Percentiles rank a stretch among this genome's conserved stretches.
These are phyloP conservation scores for Cercophora newfieldiana DNA, from an alignment of 495 filamentous ascomycete species.

Conservation along the genomic window DNA sequence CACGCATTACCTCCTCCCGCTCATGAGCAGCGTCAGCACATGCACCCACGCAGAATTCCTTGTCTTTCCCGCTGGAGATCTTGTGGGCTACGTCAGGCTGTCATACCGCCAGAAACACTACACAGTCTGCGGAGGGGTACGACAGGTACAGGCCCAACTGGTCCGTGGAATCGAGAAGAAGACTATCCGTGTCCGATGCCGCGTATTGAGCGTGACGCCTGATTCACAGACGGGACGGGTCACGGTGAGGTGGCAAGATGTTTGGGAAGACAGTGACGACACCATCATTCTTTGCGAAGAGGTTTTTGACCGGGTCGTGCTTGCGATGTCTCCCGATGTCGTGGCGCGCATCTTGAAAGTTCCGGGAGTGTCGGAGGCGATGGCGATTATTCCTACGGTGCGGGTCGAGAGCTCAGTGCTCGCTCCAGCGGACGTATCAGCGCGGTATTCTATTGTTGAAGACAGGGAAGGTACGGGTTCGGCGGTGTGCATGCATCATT, in stretches of 20 bases:
- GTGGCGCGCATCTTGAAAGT: constrained; percentile 40
- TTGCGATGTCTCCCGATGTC: constrained; percentile 49
- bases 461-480: constrained; percentile 3
- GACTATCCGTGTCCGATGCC: not conserved
- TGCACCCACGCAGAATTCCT: constrained; percentile 54
- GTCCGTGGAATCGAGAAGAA: constrained; percentile 28
- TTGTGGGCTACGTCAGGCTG: constrained; percentile 46
- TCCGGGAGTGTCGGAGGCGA: constrained; percentile 35
- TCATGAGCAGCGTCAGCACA: constrained; percentile 54
- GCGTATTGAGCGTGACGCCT: constrained; percentile 1
- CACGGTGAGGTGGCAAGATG: not conserved
- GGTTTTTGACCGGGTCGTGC: constrained; percentile 44
- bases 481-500: not conserved
- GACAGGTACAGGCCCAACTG: constrained; percentile 46
- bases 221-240: not conserved
- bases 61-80: constrained; percentile 51
- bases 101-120: constrained; percentile 52
- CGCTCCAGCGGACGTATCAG: not conserved
- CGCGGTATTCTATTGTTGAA: constrained; percentile 7
- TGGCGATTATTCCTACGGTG: constrained; percentile 45
- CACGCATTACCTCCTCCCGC: constrained; percentile 50
- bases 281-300: constrained; percentile 13
- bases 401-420: constrained; percentile 40
- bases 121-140: constrained; percentile 48
- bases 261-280: not conserved